Evolutionary conservation across 208 protist genomes (phyloP), one percentile per base, ranked within the genome.

Genomic region (Leishmania lainsoni): DNA sequence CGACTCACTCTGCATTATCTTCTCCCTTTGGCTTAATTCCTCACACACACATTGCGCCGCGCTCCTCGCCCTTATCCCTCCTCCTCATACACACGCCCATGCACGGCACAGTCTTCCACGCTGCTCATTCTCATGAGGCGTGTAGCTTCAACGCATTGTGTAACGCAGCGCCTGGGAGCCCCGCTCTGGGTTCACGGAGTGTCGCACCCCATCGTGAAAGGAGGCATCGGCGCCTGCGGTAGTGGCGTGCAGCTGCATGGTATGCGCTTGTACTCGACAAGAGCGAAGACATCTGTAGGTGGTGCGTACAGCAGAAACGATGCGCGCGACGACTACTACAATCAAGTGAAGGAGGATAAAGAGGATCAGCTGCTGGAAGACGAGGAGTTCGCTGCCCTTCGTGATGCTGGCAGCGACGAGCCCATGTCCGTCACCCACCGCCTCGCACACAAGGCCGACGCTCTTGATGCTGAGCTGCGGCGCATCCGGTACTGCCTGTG

Each of bases 281-380:
- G 72, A 29, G 1, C n/a, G 29, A 29, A 48, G 6, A 76, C 72
- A 5, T 76, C 72, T 48, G 17, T 14, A 26, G 35, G 69, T 16
- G 51, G 32, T 20, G 51, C 72, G 4, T n/a, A 56, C 72, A 20
- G 29, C 14, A 61, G 8, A 48, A 56, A 45, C 61, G 61, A 80
- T 20, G 39, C 65, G n/a, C 76, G 42, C 49, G 45, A 35, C 51
- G 49, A 32, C 65, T 6, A 68, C 56, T 63, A 85, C 66, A 79
- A 75, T 49, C 63, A 78, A 54, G 68, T 71, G 3, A 80, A 76
- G 49, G 87, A 91, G 56, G 83, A 90, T 29, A 83, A 89, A 65
- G 84, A 92, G 65, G 91, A 94, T 58, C 86, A 76, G 71, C 56
- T 83, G 49, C 87, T 94, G 48, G 93, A 95, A 48, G 93, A 97